Conservation (phyloP, 78 protist genomes). For the Neovahlkampfia damariscottae region DNA sequence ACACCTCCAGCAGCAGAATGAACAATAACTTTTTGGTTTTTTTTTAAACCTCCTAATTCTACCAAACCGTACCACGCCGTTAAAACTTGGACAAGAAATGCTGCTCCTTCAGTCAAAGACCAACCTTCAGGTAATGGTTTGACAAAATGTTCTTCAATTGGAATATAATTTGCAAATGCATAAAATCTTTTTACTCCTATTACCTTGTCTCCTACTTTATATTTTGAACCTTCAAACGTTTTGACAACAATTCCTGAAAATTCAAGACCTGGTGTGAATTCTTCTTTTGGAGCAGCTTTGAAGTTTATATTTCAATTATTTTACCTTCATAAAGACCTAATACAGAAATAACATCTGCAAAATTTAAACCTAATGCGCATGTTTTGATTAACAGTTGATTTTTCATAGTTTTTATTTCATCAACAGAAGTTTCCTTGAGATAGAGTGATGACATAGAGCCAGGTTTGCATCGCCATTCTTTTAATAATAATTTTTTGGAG, state of each 20-base stretch:
- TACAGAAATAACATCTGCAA: constrained; percentile 15
- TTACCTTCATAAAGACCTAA: constrained; percentile 28
- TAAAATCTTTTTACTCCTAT: constrained; percentile 12
- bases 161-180: constrained; percentile 1
- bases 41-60: constrained; percentile 2
- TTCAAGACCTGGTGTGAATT: constrained; percentile 13
- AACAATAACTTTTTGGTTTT: neutral
- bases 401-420: no score
- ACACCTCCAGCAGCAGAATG: neutral
- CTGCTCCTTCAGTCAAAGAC: constrained; percentile 8
- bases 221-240: neutral
- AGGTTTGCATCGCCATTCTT: no score
- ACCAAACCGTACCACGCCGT: constrained; percentile 25
- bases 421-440: no score
- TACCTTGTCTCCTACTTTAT: constrained; percentile 2
- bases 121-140: constrained; percentile 11
- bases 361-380: neutral
- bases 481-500: no score
- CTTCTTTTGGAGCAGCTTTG: constrained; percentile 3
- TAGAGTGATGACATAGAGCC: no score
- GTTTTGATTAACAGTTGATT: neutral
- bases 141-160: neutral
- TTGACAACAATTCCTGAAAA: constrained; percentile 5
- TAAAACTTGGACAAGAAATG: constrained; percentile 13
- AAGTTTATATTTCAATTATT: no score